Evolutionary conservation across 2,329 filamentous ascomycete species (phyloP).

Genomic region (Eutypella sp.): DNA sequence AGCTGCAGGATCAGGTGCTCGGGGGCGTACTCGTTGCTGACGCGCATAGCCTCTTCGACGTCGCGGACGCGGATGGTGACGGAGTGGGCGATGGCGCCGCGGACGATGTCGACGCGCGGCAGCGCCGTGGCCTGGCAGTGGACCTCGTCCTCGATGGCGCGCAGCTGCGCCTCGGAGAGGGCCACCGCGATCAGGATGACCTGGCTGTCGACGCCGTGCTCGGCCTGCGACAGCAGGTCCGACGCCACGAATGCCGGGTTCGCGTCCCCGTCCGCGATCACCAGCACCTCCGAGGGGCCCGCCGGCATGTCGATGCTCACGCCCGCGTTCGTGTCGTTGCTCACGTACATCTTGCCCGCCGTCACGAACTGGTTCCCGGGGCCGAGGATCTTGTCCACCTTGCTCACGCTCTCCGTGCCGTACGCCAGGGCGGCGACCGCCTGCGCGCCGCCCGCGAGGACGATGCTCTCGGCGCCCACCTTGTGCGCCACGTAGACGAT

Average conservation of each 20-base stretch:
- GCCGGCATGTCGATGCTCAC: slow-evolving; percentile 99
- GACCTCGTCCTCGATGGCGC: slow-evolving; percentile 86
- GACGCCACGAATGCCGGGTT: slow-evolving; percentile 95
- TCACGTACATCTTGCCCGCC: slow-evolving; percentile 96
- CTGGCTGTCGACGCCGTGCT: slow-evolving; percentile 94
- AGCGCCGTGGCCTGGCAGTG: slow-evolving; percentile 81
- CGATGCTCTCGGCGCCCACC: slow-evolving; percentile 91
- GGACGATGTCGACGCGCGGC: slow-evolving; percentile 88
- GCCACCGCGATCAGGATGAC: slow-evolving; percentile 83
- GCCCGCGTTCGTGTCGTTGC: slow-evolving; percentile 92
- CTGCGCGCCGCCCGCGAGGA: slow-evolving; percentile 91
- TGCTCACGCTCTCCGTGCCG: slow-evolving; percentile 87
- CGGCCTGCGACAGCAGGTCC: slow-evolving; percentile 89
- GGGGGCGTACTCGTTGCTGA: slow-evolving; percentile 92
- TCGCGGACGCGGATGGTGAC: slow-evolving; percentile 74
- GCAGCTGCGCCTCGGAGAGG: slow-evolving; percentile 65
- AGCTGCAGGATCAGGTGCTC: slow-evolving; percentile 95
- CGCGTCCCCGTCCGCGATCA: slow-evolving; percentile 81
- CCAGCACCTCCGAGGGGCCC: slow-evolving; percentile 93
- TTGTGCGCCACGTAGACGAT: slow-evolving; percentile 96
- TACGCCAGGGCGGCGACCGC: slow-evolving; percentile 96
- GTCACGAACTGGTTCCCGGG: slow-evolving; percentile 99
- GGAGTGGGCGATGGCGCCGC: slow-evolving; percentile 84
- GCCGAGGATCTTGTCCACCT: slow-evolving; percentile 98
- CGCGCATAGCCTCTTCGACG: slow-evolving; percentile 67